Evolutionary conservation across 2,329 filamentous ascomycete genomes (phyloP).

Genomic region (Ophiosphaerella korrae): DNA sequence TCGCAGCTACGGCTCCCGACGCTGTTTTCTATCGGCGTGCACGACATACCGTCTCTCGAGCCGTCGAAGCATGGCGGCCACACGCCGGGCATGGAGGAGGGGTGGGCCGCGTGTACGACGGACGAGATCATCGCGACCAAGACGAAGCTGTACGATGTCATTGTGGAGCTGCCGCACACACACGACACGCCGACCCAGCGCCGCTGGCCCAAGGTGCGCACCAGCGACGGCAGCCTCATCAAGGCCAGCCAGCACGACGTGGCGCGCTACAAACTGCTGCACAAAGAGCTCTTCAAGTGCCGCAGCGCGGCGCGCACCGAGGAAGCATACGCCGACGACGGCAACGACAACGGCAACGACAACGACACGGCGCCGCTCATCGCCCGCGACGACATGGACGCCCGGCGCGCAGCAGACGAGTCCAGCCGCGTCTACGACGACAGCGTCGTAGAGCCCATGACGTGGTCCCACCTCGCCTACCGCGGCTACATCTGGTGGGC

Average conservation of each 20-base stretch:
- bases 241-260: conserved; percentile 91
- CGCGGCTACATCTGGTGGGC: conserved; percentile 91
- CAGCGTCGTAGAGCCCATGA: conserved; percentile 59
- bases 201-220: conserved; percentile 79
- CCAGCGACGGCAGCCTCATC: conserved; percentile 64
- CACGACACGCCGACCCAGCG: conserved; percentile 61
- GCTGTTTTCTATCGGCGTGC: conserved; percentile 91
- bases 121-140: conserved; percentile 92
- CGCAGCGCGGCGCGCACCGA: conserved; percentile 13
- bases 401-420: conserved; percentile 36
- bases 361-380: conserved; percentile 29
- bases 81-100: conserved; percentile 56
- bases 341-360: conserved; percentile 32
- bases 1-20: conserved; percentile 71
- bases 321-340: conserved; percentile 19
- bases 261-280: conserved; percentile 64
- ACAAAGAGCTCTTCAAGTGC: conserved; percentile 43
- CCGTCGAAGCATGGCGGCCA: conserved; percentile 49
- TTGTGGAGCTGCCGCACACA: conserved; percentile 77
- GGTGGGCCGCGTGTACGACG: conserved; percentile 95
- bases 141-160: conserved; percentile 82
- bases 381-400: conserved; percentile 28
- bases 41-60: conserved; percentile 83
- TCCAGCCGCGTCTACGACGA: conserved; percentile 46
- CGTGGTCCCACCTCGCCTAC: conserved; percentile 77